Evolutionary conservation across 2,329 filamentous ascomycete species (phyloP).

Genomic region (Cladosporium phlei): DNA sequence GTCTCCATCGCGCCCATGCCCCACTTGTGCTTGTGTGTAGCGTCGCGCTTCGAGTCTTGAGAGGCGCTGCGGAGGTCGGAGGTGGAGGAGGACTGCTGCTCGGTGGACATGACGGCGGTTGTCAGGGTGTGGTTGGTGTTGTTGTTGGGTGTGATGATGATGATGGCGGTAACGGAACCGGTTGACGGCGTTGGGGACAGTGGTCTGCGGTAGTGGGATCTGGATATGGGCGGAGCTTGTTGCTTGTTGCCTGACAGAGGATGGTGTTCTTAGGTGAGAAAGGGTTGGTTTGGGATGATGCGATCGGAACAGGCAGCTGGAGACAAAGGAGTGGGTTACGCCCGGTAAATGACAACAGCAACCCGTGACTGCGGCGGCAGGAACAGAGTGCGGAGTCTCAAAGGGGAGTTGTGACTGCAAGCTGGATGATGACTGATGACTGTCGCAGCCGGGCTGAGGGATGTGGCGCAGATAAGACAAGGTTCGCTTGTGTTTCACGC

Average conservation of each 20-base stretch:
- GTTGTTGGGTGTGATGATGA: conserved; percentile 1
- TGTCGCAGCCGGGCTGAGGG: background rate
- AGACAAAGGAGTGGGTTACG: conserved; percentile 10
- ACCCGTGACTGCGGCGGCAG: conserved; percentile 7
- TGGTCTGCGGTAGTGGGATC: conserved; percentile 4
- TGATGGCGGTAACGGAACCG: background rate
- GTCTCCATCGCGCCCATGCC: conserved; percentile 37
- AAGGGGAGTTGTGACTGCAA: conserved; percentile 8
- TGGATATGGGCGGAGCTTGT: conserved; percentile 1
- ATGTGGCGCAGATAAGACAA: conserved; percentile 10
- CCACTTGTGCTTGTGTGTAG: conserved; percentile 49
- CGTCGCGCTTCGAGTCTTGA: conserved; percentile 49
- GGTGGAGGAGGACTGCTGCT: conserved; percentile 42
- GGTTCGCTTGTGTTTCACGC: conserved; percentile 4
- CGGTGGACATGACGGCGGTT: conserved; percentile 36
- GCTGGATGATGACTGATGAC: conserved; percentile 9
- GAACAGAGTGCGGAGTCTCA: conserved; percentile 9
- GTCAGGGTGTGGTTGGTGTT: background rate
- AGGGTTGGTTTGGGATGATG: background rate
- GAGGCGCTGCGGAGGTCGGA: conserved; percentile 52
- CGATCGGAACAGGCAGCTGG: background rate
- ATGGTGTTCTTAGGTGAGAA: conserved; percentile 1
- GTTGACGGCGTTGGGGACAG: background rate
- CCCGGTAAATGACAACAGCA: conserved; percentile 9
- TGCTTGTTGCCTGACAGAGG: background rate